phyloP scores from a whole-genome alignment of 2,329 filamentous ascomycete genomes.

The Colletotrichum sp. region DNA sequence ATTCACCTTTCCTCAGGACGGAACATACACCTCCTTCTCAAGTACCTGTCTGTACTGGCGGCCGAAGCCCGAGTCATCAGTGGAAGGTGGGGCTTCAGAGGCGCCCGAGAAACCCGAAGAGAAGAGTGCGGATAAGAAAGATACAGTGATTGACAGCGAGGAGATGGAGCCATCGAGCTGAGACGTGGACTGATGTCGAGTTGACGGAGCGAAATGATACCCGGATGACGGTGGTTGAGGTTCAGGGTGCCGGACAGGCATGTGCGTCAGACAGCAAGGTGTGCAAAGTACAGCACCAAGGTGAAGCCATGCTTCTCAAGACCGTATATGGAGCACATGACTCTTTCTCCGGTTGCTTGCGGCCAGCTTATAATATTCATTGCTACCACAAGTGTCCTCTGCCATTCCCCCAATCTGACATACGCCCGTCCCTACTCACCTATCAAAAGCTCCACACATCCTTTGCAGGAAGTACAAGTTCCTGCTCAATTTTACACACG shows the following conservation, averaged over 20 bases:
- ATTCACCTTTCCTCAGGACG: conserved; percentile 42
- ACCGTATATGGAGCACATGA: not conserved
- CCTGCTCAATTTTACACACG: not conserved
- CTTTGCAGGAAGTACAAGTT: not conserved
- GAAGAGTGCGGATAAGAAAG: not conserved
- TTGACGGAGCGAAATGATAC: not conserved
- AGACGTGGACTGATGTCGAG: not conserved
- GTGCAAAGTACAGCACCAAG: not conserved
- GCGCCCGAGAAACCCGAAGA: not conserved
- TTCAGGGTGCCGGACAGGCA: not conserved
- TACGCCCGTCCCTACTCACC: not conserved
- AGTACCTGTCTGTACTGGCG: conserved; percentile 46
- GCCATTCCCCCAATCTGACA: not conserved
- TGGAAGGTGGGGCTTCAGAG: not conserved
- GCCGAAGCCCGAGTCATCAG: not conserved
- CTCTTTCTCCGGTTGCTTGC: not conserved
- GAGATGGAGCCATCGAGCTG: not conserved
- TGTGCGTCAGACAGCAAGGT: not conserved
- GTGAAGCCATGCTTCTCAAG: not conserved
- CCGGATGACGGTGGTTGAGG: not conserved
- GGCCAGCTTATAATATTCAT: not conserved
- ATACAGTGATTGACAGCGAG: fast-evolving
- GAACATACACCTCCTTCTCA: conserved; percentile 40
- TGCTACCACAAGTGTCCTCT: not conserved
- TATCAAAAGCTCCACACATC: not conserved